Conservation (phyloP, 2,329 filamentous ascomycete genomes). For the Neofusicoccum cordaticola region DNA sequence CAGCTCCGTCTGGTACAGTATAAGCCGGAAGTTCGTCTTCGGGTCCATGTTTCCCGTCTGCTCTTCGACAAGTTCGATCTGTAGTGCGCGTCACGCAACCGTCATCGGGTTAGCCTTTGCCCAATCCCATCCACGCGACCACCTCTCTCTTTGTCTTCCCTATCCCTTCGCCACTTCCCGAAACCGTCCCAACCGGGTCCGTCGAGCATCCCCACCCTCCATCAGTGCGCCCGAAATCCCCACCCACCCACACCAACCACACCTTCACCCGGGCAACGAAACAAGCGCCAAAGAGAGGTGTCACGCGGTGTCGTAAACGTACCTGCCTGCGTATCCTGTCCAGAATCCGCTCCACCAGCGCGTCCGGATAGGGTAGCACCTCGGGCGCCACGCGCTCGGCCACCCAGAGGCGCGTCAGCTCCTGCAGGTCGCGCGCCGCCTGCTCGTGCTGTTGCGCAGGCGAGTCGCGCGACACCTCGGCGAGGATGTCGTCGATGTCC, state of each 20-base stretch:
- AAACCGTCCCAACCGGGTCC: not conserved
- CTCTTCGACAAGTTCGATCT: conserved; percentile 51
- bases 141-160: not conserved
- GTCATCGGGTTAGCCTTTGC: not conserved
- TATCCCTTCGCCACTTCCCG: not conserved
- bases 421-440: conserved; percentile 75
- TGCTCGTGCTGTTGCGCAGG: conserved; percentile 40
- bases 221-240: not conserved
- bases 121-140: not conserved
- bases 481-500: conserved; percentile 54
- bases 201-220: not conserved
- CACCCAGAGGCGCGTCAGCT: conserved; percentile 87
- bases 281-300: not conserved
- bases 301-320: conserved; percentile 17
- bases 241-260: not conserved
- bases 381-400: conserved; percentile 88
- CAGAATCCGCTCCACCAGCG: conserved; percentile 79
- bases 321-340: conserved; percentile 47
- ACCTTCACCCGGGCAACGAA: not conserved
- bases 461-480: conserved; percentile 45
- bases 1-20: conserved; percentile 93
- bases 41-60: conserved; percentile 83
- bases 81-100: conserved; percentile 15
- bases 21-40: conserved; percentile 87
- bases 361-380: conserved; percentile 73